These are phyloP conservation scores for Rhytidiadelphus loreus DNA, from an alignment of 225 moss, liverwort and hornwort species.

Conservation along the genomic window DNA sequence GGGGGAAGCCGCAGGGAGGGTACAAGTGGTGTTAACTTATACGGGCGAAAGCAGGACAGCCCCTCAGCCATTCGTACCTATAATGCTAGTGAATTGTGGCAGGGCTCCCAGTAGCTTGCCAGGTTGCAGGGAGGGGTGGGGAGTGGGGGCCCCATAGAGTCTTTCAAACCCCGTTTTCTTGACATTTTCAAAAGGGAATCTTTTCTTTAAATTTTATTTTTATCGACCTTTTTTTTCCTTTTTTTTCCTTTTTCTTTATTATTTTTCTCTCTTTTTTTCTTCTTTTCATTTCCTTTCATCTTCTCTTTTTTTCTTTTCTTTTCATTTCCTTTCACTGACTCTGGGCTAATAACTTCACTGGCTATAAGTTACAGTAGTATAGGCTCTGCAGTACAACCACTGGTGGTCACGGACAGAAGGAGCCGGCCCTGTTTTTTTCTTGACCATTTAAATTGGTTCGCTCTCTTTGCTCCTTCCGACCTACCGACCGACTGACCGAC, in stretches of 20 bases:
- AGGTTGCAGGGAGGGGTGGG: not conserved
- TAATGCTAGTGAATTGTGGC: not conserved
- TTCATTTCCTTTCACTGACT: not conserved
- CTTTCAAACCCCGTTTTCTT: not conserved
- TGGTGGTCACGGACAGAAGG: not conserved
- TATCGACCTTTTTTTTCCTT: too few relatives aligned
- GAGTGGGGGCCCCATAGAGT: not conserved
- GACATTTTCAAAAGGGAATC: conserved; percentile 13
- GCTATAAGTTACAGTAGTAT: not conserved
- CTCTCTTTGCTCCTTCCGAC: not conserved
- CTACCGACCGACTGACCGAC: not conserved
- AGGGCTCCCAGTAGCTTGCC: not conserved
- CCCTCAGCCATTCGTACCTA: not conserved
- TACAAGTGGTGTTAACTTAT: not conserved
- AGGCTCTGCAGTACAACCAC: not conserved
- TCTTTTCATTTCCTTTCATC: too few relatives aligned
- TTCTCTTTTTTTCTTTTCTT: too few relatives aligned
- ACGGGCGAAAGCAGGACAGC: not conserved
- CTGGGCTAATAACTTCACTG: not conserved
- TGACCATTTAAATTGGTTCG: not conserved
- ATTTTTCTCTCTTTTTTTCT: too few relatives aligned
- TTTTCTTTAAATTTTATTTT: too few relatives aligned
- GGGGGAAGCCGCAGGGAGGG: not conserved
- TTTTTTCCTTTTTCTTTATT: too few relatives aligned
- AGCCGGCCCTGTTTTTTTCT: too few relatives aligned